phyloP scores from a whole-genome alignment of 441 rosid genomes.

The Croton setiger region DNA sequence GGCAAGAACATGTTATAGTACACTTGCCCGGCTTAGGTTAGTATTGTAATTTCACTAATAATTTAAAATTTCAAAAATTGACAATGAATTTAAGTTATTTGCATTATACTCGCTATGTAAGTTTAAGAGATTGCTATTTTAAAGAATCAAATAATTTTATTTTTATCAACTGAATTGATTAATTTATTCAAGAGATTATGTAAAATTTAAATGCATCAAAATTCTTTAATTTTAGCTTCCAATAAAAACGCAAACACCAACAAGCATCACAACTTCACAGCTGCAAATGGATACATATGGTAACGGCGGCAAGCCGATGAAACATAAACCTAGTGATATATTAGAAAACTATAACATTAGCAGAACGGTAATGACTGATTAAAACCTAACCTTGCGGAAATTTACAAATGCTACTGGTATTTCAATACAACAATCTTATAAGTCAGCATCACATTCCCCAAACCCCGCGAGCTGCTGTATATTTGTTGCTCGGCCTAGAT shows the following conservation, averaged over 20 bases:
- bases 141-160: no score
- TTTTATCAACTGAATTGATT: no score
- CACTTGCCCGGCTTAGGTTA: no score
- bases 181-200: no score
- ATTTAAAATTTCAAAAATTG: no score
- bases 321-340: not conserved
- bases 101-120: no score
- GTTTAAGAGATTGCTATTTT: no score
- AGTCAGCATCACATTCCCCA: slow-evolving; percentile 74
- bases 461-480: slow-evolving; percentile 81
- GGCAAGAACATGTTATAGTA: no score
- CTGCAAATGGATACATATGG: not conserved
- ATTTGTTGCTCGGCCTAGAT: slow-evolving; percentile 84
- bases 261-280: not conserved
- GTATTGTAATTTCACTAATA: no score
- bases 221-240: no score
- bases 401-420: slow-evolving; percentile 11
- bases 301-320: not conserved
- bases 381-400: not conserved
- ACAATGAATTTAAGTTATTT: no score
- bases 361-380: not conserved
- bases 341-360: not conserved
- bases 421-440: slow-evolving; percentile 5
- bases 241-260: not conserved
- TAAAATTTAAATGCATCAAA: no score